phyloP scores from a whole-genome alignment of 345 rosid genomes.

The Camelina laxa region DNA sequence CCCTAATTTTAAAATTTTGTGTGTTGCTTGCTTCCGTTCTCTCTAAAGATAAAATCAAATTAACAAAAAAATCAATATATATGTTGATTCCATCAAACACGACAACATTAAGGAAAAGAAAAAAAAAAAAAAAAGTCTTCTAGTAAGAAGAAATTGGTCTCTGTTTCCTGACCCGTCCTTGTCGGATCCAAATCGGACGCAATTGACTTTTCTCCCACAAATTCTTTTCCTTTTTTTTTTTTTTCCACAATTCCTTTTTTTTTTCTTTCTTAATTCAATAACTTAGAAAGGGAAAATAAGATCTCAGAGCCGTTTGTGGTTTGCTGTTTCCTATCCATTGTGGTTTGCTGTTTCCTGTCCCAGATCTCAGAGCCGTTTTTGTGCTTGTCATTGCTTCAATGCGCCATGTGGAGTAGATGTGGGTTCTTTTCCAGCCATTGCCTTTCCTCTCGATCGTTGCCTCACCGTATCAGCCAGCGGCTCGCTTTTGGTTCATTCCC shows the following conservation, averaged over 20 bases:
- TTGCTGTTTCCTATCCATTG: too few species aligned
- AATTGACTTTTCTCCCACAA: slow-evolving; percentile 20
- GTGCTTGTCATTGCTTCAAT: too few species aligned
- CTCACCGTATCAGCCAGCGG: too few species aligned
- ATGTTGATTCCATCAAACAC: slow-evolving; percentile 30
- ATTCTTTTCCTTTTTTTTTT: not conserved
- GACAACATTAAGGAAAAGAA: slow-evolving; percentile 9
- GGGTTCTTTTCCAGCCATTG: too few species aligned
- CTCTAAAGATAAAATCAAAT: slow-evolving; percentile 36
- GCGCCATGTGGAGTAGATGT: too few species aligned
- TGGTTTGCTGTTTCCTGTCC: too few species aligned
- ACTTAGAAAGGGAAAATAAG: too few species aligned
- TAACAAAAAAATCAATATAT: slow-evolving; percentile 6
- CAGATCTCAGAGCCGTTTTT: too few species aligned
- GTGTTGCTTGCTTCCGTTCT: not conserved
- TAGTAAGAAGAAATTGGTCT: slow-evolving; percentile 16
- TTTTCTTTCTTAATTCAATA: not conserved
- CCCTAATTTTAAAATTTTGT: slow-evolving; percentile 40
- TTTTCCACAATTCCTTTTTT: not conserved
- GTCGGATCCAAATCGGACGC: slow-evolving; percentile 43
- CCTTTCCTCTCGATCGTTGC: too few species aligned
- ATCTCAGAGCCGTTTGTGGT: too few species aligned
- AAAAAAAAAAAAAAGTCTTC: not conserved
- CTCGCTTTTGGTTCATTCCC: too few species aligned
- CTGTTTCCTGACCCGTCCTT: slow-evolving; percentile 42